Evolutionary conservation across 2,329 filamentous ascomycete genomes (phyloP).

Genomic region (Venturia oleaginea): DNA sequence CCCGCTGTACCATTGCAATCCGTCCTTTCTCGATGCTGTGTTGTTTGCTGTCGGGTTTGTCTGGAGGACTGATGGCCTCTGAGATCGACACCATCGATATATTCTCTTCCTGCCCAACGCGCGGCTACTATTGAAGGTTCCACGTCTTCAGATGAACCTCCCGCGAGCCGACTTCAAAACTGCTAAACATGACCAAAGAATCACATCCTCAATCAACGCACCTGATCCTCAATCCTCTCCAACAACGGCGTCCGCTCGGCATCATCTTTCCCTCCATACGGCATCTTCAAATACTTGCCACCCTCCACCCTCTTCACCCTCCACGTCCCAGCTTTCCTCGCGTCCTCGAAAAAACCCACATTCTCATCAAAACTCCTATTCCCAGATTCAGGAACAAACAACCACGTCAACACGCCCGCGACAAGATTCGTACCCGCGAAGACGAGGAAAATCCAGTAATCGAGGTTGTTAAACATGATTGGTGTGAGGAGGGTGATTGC

Average conservation of each 20-base stretch:
- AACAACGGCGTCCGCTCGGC: slow-evolving; percentile 39
- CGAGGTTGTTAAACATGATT: slow-evolving; percentile 50
- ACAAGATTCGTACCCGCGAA: slow-evolving; percentile 47
- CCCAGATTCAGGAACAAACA: slow-evolving; percentile 46
- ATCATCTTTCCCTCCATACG: slow-evolving; percentile 30
- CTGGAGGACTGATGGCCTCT: too few relatives aligned
- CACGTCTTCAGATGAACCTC: too few relatives aligned
- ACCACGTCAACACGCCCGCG: slow-evolving; percentile 47
- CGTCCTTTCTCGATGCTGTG: too few relatives aligned
- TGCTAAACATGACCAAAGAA: neutral
- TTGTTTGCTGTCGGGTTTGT: too few relatives aligned
- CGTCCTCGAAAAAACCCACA: slow-evolving; percentile 48
- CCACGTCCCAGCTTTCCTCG: slow-evolving; percentile 44
- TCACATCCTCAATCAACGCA: slow-evolving; percentile 13
- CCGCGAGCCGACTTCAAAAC: too few relatives aligned
- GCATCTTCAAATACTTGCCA: slow-evolving; percentile 41
- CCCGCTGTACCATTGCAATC: too few relatives aligned
- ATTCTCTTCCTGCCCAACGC: too few relatives aligned
- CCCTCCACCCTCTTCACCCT: slow-evolving; percentile 42
- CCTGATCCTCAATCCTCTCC: slow-evolving; percentile 35
- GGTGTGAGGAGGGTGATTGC: slow-evolving; percentile 48
- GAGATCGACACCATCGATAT: too few relatives aligned
- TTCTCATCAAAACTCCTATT: slow-evolving; percentile 53
- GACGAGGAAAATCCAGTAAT: slow-evolving; percentile 50
- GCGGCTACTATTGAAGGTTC: too few relatives aligned